Evolutionary conservation across 2,329 filamentous ascomycete species (phyloP).

Genomic region (Mycocentrospora acerina): DNA sequence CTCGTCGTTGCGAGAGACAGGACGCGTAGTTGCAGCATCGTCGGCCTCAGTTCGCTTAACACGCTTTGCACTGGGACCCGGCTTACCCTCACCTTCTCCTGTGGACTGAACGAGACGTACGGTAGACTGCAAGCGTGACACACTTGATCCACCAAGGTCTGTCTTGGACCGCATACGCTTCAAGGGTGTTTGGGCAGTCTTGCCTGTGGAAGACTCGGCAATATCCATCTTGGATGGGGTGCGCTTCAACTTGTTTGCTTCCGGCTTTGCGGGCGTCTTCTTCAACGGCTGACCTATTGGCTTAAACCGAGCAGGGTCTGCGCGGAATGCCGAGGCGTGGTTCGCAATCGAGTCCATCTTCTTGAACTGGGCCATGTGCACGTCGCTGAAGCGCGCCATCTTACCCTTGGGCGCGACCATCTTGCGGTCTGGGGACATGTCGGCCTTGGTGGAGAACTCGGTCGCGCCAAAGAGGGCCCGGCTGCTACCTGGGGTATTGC

Average conservation of each 20-base stretch:
- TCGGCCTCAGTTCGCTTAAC: constrained; percentile 67
- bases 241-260: constrained; percentile 52
- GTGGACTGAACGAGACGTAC: constrained; percentile 29
- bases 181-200: constrained; percentile 45
- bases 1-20: constrained; percentile 49
- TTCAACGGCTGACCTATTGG: constrained; percentile 41
- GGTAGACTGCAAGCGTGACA: constrained; percentile 42
- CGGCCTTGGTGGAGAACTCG: constrained; percentile 40
- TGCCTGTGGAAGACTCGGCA: constrained; percentile 55
- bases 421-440: constrained; percentile 59
- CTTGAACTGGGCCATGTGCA: constrained; percentile 85
- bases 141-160: constrained; percentile 54
- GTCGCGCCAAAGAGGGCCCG: constrained; percentile 36
- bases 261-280: constrained; percentile 41
- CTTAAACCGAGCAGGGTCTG: constrained; percentile 56
- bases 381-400: constrained; percentile 76
- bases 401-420: constrained; percentile 81
- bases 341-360: constrained; percentile 97
- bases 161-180: constrained; percentile 61
- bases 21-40: constrained; percentile 67
- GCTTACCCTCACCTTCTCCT: constrained; percentile 34
- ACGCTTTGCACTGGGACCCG: constrained; percentile 61
- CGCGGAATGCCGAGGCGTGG: constrained; percentile 77
- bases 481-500: constrained; percentile 50
- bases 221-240: constrained; percentile 63